Conservation (phyloP, 2,329 filamentous ascomycete genomes). For the Hypoxylon sp. region DNA sequence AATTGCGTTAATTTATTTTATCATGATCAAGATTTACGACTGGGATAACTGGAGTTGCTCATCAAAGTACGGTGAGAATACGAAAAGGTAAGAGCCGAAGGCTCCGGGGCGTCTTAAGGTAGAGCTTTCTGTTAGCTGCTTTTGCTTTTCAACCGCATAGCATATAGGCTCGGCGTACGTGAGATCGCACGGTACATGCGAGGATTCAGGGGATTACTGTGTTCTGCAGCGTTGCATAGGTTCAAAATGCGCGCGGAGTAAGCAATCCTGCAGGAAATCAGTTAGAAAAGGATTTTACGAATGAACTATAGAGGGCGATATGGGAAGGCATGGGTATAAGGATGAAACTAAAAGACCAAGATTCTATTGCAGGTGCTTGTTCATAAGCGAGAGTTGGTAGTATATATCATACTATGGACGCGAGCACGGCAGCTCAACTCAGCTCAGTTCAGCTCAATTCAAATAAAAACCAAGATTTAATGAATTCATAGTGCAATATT, state of each 20-base stretch:
- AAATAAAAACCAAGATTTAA: constrained; percentile 3
- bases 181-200: constrained; percentile 23
- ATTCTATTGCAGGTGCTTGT: not conserved
- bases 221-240: constrained; percentile 21
- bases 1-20: constrained; percentile 20
- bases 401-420: constrained; percentile 3
- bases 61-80: constrained; percentile 29
- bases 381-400: not conserved
- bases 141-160: constrained; percentile 38
- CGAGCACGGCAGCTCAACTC: not conserved
- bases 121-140: constrained; percentile 10
- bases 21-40: constrained; percentile 37
- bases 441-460: not conserved
- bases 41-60: constrained; percentile 26
- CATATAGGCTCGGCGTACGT: constrained; percentile 41
- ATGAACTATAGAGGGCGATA: constrained; percentile 15
- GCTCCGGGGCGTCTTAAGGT: constrained; percentile 27
- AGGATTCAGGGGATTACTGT: constrained; percentile 18
- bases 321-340: constrained; percentile 14
- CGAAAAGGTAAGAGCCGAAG: constrained; percentile 16
- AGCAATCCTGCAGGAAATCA: constrained; percentile 11
- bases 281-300: constrained; percentile 7
- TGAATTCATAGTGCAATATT: not conserved
- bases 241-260: constrained; percentile 13
- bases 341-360: not conserved